These are phyloP conservation scores for Penicillium fuscoglaucum DNA, from an alignment of 2,329 filamentous ascomycete species.

Conservation along the genomic window DNA sequence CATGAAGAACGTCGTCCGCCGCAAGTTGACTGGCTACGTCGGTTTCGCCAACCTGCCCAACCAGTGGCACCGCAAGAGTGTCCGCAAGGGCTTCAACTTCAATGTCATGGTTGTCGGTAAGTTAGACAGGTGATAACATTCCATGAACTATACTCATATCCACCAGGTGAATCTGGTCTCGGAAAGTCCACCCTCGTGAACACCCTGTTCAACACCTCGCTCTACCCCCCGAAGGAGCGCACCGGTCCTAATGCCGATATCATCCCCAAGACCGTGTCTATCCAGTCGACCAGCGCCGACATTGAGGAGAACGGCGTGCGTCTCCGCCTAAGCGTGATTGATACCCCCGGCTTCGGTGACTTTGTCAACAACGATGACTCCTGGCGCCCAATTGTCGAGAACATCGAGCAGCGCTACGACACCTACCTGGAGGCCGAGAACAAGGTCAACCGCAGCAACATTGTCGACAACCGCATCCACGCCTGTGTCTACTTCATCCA, in stretches of 20 bases:
- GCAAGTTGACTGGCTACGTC: slow-evolving; percentile 97
- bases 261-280: slow-evolving; percentile 95
- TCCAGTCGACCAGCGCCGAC: slow-evolving; percentile 91
- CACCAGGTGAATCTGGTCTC: slow-evolving; percentile 90
- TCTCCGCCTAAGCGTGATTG: slow-evolving; percentile 92
- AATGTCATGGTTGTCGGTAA: slow-evolving; percentile 99
- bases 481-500: slow-evolving; percentile 99
- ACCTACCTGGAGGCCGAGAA: slow-evolving; percentile 99
- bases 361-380: slow-evolving; percentile 99
- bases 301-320: slow-evolving; percentile 99
- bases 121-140: slow-evolving; percentile 43
- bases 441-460: slow-evolving; percentile 99
- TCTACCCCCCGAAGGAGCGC: slow-evolving; percentile 98
- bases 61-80: slow-evolving; percentile 99
- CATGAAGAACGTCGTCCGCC: slow-evolving; percentile 92
- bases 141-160: slow-evolving; percentile 8
- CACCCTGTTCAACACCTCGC: slow-evolving; percentile 98
- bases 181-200: slow-evolving; percentile 99
- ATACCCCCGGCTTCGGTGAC: slow-evolving; percentile 96
- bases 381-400: slow-evolving; percentile 98
- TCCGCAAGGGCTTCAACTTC: slow-evolving; percentile 99
- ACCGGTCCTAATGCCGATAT: slow-evolving; percentile 97
- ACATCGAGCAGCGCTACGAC: slow-evolving; percentile 98
- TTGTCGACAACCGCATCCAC: slow-evolving; percentile 98
- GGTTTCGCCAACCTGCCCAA: slow-evolving; percentile 98